These are phyloP conservation scores for Atkinsonella hypoxylon DNA, from an alignment of 2,329 filamentous ascomycete species.

Conservation along the genomic window DNA sequence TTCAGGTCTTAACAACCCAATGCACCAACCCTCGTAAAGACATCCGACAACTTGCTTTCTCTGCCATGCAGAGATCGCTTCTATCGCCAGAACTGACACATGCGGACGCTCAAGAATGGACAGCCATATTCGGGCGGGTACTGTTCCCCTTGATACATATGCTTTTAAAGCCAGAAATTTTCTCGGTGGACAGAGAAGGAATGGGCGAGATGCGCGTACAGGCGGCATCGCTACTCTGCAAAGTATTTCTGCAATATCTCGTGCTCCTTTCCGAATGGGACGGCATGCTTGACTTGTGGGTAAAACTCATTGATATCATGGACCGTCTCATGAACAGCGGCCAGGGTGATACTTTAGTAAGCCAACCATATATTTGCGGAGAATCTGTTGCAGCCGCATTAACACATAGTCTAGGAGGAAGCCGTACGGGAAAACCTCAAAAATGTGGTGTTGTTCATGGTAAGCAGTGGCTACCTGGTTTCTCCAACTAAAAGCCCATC, in stretches of 20 bases:
- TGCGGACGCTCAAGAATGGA: conserved; percentile 84
- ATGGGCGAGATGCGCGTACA: conserved; percentile 96
- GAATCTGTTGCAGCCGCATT: conserved; percentile 6
- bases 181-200: conserved; percentile 76
- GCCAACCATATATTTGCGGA: conserved; percentile 15
- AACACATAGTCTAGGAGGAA: conserved; percentile 55
- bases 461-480: conserved; percentile 72
- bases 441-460: conserved; percentile 93
- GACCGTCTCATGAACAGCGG: conserved; percentile 94
- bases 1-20: conserved; percentile 76
- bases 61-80: conserved; percentile 72
- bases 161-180: conserved; percentile 87
- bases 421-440: conserved; percentile 92
- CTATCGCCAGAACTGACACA: conserved; percentile 75
- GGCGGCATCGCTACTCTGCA: conserved; percentile 81
- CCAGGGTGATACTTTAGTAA: conserved; percentile 76
- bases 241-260: conserved; percentile 90
- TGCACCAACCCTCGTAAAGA: conserved; percentile 92
- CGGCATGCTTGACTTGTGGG: conserved; percentile 83
- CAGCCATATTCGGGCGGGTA: conserved; percentile 85
- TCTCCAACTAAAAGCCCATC: conserved; percentile 48
- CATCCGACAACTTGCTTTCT: conserved; percentile 79
- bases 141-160: conserved; percentile 82
- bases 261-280: conserved; percentile 75
- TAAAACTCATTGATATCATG: conserved; percentile 86